phyloP scores from a whole-genome alignment of 2,329 filamentous ascomycete genomes.

The Aspergillus novofumigatus region DNA sequence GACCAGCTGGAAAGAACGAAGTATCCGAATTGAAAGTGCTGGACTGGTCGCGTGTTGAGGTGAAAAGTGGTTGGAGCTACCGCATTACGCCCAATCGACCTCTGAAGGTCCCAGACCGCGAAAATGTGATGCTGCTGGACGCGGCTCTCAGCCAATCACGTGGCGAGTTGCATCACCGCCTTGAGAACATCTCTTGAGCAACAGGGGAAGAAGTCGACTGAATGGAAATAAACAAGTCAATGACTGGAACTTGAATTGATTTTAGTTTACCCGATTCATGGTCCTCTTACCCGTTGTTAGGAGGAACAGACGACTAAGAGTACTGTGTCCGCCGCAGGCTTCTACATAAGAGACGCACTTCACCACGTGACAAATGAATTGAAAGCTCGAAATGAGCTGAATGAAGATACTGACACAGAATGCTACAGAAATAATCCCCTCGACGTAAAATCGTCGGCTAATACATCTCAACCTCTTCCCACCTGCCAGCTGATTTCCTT shows the following conservation, averaged over 20 bases:
- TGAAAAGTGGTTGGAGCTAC: conserved; percentile 2
- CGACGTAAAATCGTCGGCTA: neutral
- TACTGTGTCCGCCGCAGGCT: neutral
- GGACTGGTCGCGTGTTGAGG: conserved; percentile 6
- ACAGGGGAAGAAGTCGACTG: neutral
- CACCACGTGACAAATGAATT: too few species aligned
- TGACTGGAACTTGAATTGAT: neutral
- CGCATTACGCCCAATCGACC: conserved; percentile 9
- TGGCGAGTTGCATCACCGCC: conserved; percentile 19
- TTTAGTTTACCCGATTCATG: neutral
- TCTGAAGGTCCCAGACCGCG: conserved; percentile 16
- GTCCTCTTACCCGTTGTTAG: neutral
- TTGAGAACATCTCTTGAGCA: conserved; percentile 5
- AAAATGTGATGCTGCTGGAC: conserved; percentile 34
- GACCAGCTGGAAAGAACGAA: neutral
- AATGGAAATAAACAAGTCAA: neutral
- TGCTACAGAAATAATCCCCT: neutral
- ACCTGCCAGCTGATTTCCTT: conserved; percentile 87
- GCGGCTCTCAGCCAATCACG: conserved; percentile 22
- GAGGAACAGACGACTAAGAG: neutral
- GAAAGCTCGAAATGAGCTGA: neutral
- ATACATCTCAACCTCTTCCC: conserved; percentile 56
- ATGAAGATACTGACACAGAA: conserved; percentile 1
- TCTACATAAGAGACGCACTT: neutral
- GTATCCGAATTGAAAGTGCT: neutral